Evolutionary conservation across 129 eudicot species (phyloP), one percentile per base, ranked within the genome.

Genomic region (Silybum marianum): DNA sequence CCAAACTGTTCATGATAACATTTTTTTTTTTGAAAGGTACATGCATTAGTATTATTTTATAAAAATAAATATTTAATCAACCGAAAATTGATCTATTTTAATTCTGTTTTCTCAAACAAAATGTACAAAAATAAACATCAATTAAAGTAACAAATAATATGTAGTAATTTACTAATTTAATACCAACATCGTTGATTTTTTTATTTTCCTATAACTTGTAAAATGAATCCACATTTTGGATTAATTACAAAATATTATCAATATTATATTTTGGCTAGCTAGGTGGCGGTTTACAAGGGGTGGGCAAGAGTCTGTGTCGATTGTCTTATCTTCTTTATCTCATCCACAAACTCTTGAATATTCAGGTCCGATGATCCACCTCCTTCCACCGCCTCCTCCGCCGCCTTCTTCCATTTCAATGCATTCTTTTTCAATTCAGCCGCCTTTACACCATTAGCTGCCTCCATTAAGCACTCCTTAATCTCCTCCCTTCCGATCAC

Each of bases 281-380:
- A 46, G 58, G 18, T 46, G n/a, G 58, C n/a, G 0, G n/a, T 46
- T 13, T 46, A 18, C 58, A 11, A 46, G 5, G n/a, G 6, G 18
- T 46, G 0, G 4, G n/a, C 4, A 48, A 14, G 1, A 48, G 21
- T 48, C 62, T 14, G 3, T 13, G 19, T 48, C 7, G 63, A 51
- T 51, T 18, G 21, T 16, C 63, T 51, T 51, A 51, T 78, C 71
- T 71, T 48, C 51, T 23, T 69, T 11, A 90, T 28, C 51, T 86
- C 87, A 6, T 88, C 92, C 26, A 88, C 84, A 75, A 90, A 90
- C 1, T 58, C 85, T 67, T 80, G 76, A 70, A 90, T n/a, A 42
- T 86, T 88, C 78, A 42, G 69, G 19, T 80, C 85, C 6, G 95
- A 88, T 3, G 92, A 86, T 10, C 95, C 95, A 22, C 95, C 92